A percentile compares a stretch with the other conserved stretches of the same genome.
These are phyloP conservation scores for Dillenia turbinata DNA, from an alignment of 164 flowering plant species.

Conservation along the genomic window DNA sequence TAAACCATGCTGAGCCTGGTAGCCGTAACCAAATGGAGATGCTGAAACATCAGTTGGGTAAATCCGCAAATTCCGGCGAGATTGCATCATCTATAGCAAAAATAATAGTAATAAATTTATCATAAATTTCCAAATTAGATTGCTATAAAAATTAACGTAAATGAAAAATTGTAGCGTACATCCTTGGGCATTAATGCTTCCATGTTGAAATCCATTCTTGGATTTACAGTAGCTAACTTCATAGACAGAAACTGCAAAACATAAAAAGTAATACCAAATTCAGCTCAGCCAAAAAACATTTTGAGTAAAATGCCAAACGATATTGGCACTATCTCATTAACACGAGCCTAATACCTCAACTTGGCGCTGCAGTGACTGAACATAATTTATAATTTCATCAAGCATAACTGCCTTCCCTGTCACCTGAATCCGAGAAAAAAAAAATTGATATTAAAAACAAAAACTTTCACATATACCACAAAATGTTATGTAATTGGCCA, in stretches of 20 bases:
- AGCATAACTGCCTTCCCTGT: constrained; percentile 98
- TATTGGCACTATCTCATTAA: not conserved
- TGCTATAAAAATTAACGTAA: not conserved
- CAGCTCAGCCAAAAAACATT: not conserved
- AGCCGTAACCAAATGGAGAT: constrained; percentile 33
- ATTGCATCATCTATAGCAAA: constrained; percentile 43
- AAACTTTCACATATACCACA: too few species aligned
- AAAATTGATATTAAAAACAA: too few species aligned
- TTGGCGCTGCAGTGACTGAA: constrained; percentile 90
- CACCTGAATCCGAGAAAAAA: constrained; percentile 38
- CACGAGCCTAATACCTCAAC: constrained; percentile 61
- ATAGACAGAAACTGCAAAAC: constrained; percentile 70
- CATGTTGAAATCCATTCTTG: constrained; percentile 53
- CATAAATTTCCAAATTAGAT: not conserved
- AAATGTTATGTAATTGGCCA: too few species aligned
- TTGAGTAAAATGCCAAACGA: not conserved
- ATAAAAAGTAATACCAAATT: not conserved
- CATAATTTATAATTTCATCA: constrained; percentile 93
- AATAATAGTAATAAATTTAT: not conserved
- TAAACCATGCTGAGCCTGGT: constrained; percentile 37
- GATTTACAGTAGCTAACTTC: constrained; percentile 74
- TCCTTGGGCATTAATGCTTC: constrained; percentile 57
- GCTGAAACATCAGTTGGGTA: constrained; percentile 42
- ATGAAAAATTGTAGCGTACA: constrained; percentile 29
- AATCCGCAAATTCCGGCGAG: constrained; percentile 38